Base-by-base conservation (phyloP, 129 eudicot genomes). In the Flaveria trinervia region DNA sequence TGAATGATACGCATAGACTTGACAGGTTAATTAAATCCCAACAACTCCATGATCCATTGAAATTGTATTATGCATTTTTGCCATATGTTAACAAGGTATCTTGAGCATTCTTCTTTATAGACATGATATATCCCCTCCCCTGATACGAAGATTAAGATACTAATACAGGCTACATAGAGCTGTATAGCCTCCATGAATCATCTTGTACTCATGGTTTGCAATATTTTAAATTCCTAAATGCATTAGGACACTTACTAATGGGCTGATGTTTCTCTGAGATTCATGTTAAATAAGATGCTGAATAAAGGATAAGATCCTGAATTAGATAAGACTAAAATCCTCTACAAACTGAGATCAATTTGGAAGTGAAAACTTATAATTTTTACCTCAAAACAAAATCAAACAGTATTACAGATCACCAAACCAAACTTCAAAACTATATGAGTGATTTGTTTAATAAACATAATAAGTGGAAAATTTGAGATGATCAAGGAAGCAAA, bases 401-500 rank as follows among this genome's bases (percentile, higher is more conserved):
- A 70, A 46, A 9, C 7, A 70, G 51, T 11, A 33, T 46, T 48
- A 11, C 39, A 61, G 52, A 70, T 71, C 56, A 41, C 54, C 70
- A 70, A 17, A 59, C 26, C 26, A 50, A 41, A 54, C 39, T 66
- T 66, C 33, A 12, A 67, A 54, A 36, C 66, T 36, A 36, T 2
- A 67, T 52, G 73, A 18, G 26, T 30, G 44, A 36, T 41, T 36
- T 54, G 36, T 43, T 15, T 36, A 36, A 36, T 4, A 5, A 5
- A 36, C 7, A 4, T 52, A 52, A 76, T 67, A 30, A 52, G 9
- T 46, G 16, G 14, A 30, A 77, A 16, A 0, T 68, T 52, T 23
- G 14, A 41, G n/a, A 28, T 18, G 65, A 77, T 77, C 49, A 16
- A 17, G 65, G 30, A 8, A 71, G n/a, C 43, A 46, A 70, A 70